Conservation (phyloP, 371 early-diverging fungal genomes). For the Batkoa obscura region DNA sequence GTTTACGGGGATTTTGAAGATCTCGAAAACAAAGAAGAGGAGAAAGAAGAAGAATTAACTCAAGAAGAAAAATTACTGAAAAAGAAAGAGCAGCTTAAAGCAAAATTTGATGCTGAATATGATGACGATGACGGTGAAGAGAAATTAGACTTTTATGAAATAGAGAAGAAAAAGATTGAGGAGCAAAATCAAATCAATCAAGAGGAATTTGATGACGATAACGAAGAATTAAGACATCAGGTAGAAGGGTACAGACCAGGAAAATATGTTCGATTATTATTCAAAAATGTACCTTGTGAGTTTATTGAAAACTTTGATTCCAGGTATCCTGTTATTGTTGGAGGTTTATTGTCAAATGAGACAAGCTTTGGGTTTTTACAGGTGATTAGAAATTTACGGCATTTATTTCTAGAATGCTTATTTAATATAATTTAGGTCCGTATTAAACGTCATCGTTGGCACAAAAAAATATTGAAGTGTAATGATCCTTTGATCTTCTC, state of each 20-base stretch:
- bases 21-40: slow-evolving; percentile 36
- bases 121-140: slow-evolving; percentile 57
- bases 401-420: too few relatives aligned
- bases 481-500: slow-evolving; percentile 96
- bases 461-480: slow-evolving; percentile 86
- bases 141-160: slow-evolving; percentile 64
- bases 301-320: slow-evolving; percentile 84
- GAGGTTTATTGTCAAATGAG: slow-evolving; percentile 75
- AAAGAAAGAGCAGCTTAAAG: slow-evolving; percentile 76
- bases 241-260: slow-evolving; percentile 83
- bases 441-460: slow-evolving; percentile 97
- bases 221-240: slow-evolving; percentile 45
- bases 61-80: slow-evolving; percentile 37
- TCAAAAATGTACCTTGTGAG: slow-evolving; percentile 80
- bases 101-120: slow-evolving; percentile 80
- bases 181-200: slow-evolving; percentile 61
- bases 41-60: slow-evolving; percentile 16
- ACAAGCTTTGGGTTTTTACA: slow-evolving; percentile 83
- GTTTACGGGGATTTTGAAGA: slow-evolving; percentile 82
- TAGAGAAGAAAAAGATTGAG: slow-evolving; percentile 67
- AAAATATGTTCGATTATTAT: slow-evolving; percentile 74
- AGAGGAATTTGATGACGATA: slow-evolving; percentile 70
- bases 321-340: slow-evolving; percentile 66
- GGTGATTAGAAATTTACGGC: neutral
- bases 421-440: slow-evolving; percentile 20